Evolutionary conservation across 495 filamentous ascomycete species (phyloP), one percentile per base, ranked within the genome.

Genomic region (Penicillium alfredii): DNA sequence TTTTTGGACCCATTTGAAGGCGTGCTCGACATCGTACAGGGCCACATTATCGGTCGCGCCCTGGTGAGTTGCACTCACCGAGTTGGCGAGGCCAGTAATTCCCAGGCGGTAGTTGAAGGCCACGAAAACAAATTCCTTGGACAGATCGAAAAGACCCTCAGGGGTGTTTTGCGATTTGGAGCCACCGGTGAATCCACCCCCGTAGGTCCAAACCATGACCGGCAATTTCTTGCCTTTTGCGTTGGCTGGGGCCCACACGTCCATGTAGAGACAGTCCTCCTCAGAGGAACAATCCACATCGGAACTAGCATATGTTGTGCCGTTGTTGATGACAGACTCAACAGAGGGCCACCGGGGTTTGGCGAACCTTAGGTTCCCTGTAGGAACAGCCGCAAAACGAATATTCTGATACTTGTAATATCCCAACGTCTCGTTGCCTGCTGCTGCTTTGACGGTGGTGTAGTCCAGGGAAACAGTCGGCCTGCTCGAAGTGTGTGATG

Each of bases 361-460:
- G 2, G 63, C 61, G 59, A 73, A 81, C 16, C 77, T 63, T n/a
- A 74, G 57, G 21, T 69, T 49, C 3, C 73, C 75, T 3, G 71
- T 64, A 0, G 76, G 74, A 8, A 69, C 65, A 1, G 73, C 69
- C 6, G 71, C 77, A 51, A 70, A 81, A 1, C 76, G 66, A 39
- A 80, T 76, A 35, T 78, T 80, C 12, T 53, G 53, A 30, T 56
- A 58, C 3, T 46, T 45, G 29, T 60, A 56, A 20, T 51, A 51
- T 8, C 48, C 48, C 5, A 51, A 10, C 2, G 35, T 40, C 8
- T 25, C 24, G 25, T 51, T 51, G 21, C 48, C 48, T 11, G 42
- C 42, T 8, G 38, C 42, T 2, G 47, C 38, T 8, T 35, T 11
- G 23, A 51, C 29, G 3, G 42, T 51, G 23, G 28, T 42, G 24